These are phyloP conservation scores for Diutina mesorugosa DNA, from an alignment of 1,139 yeast species.

Conservation along the genomic window DNA sequence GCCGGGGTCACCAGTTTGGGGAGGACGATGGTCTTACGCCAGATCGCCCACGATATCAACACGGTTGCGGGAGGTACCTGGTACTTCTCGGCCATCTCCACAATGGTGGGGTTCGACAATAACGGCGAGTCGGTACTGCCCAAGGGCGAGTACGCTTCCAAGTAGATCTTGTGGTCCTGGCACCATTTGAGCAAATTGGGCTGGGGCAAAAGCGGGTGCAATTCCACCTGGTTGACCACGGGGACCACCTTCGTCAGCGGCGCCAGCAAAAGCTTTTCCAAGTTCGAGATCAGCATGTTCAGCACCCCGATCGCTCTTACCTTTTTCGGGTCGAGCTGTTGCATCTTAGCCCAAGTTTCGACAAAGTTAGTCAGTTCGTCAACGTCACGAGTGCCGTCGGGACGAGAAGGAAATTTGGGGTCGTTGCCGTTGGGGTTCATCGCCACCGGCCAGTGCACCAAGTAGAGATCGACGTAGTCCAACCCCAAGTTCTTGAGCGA, in stretches of 20 bases:
- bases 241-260: conserved; percentile 29
- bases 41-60: conserved; percentile 59
- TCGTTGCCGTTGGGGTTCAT: neutral
- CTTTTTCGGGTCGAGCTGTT: conserved; percentile 5
- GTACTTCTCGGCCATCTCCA: conserved; percentile 36
- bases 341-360: conserved; percentile 9
- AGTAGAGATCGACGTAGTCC: conserved; percentile 73
- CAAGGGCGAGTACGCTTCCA: conserved; percentile 74
- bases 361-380: conserved; percentile 2
- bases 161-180: conserved; percentile 38
- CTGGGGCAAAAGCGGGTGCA: conserved; percentile 69
- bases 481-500: conserved; percentile 57
- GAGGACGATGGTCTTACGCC: conserved; percentile 56
- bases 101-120: conserved; percentile 34
- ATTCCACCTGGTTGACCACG: conserved; percentile 61
- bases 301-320: neutral
- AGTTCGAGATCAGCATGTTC: neutral
- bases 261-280: neutral
- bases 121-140: conserved; percentile 62
- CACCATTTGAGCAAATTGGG: conserved; percentile 44
- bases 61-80: conserved; percentile 46
- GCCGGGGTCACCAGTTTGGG: conserved; percentile 58
- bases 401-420: neutral
- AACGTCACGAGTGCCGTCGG: neutral
- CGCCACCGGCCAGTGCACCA: conserved; percentile 71